Evolutionary conservation across 495 filamentous ascomycete genomes (phyloP), one percentile per base, ranked within the genome.

Genomic region (Aspergillus bertholletiae): DNA sequence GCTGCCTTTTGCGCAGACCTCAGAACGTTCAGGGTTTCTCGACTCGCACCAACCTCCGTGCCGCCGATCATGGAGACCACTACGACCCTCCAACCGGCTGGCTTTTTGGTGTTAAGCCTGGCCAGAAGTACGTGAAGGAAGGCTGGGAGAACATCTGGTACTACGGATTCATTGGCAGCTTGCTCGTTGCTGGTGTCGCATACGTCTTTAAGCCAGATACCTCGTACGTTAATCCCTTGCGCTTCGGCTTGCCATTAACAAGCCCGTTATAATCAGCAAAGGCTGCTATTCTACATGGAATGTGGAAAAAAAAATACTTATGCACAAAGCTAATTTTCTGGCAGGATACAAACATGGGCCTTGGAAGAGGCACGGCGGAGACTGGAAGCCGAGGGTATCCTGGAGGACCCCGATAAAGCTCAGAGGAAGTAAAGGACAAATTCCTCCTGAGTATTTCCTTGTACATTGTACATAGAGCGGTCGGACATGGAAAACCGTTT

Each of bases 191-290:
- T 30, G 83, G 81, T 51, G 80, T 97, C 30, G 91, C 84, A 60
- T 96, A 97, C 80, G 88, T 89, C 48, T 97, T 90, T 67, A 98
- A 98, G 84, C 94, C 94, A 22, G 94, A 98, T 80, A 97, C 92
- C 47, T 95, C 89, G 94, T 98, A 80, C 74, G 93, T 89, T 13
- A 51, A 52, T 48, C 49, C 49, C 28, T 12, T 52, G 49, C 27
- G 30, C 11, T 44, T 43, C 48, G 21, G 34, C 43, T 53, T 15
- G 18, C 47, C 21, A 20, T 46, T 51, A 17, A 21, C 45, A 21
- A 20, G 30, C 11, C 6, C 47, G 18, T 43, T 45, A 9, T 18
- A 9, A 5, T 22, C 11, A 22, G 18, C 39, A 43, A 12, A 40
- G 3, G 3, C 18, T 40, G 37, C n/a, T 40, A 6, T 40, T 3